Evolutionary conservation across 805 yeast genomes (phyloP).

Genomic region (Myxozyma mucilagina): DNA sequence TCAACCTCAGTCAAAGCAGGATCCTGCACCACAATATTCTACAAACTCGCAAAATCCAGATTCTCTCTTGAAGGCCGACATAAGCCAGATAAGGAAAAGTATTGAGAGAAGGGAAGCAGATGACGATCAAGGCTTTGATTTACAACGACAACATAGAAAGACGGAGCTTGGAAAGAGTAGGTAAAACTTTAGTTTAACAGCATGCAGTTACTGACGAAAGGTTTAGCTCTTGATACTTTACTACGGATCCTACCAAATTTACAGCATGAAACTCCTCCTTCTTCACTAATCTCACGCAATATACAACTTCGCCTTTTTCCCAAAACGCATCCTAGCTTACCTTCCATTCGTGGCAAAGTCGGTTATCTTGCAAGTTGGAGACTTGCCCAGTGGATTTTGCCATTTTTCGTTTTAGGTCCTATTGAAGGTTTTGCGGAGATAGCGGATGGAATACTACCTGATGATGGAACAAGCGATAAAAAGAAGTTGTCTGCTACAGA

Average conservation of each 20-base stretch:
- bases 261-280: constrained; percentile 22
- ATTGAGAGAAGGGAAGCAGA: neutral
- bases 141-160: constrained; percentile 5
- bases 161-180: constrained; percentile 19
- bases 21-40: too few species aligned
- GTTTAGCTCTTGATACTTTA: constrained; percentile 23
- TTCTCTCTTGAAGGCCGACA: neutral
- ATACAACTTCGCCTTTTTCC: constrained; percentile 30
- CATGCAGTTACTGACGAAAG: neutral
- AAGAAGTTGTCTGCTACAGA: neutral
- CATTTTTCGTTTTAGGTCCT: constrained; percentile 29
- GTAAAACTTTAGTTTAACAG: neutral
- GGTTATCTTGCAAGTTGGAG: constrained; percentile 29
- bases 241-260: constrained; percentile 23
- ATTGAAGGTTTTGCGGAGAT: constrained; percentile 26
- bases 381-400: constrained; percentile 28
- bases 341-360: constrained; percentile 27
- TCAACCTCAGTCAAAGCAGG: too few species aligned
- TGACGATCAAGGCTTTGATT: neutral
- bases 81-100: neutral
- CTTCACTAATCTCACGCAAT: constrained; percentile 22
- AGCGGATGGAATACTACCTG: constrained; percentile 6
- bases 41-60: neutral
- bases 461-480: neutral
- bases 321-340: constrained; percentile 28